Percentiles rank a stretch among this genome's conserved stretches.
phyloP scores from a whole-genome alignment of 2,329 filamentous ascomycete genomes.

The Ascochyta lentis region DNA sequence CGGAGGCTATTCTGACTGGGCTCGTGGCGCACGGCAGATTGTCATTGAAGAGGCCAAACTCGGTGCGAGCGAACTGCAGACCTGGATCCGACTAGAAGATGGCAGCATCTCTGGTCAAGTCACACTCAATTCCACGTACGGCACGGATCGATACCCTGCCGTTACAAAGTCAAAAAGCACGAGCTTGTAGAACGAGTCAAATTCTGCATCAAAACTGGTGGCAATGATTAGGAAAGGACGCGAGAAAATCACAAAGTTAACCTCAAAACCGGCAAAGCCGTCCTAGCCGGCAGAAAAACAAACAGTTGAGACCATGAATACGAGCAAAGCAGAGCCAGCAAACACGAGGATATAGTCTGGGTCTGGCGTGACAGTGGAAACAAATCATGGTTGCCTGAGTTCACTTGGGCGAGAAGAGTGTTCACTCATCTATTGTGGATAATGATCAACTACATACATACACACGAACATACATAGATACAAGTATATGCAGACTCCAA shows the following conservation, averaged over 20 bases:
- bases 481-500: too few relatives aligned
- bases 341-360: too few relatives aligned
- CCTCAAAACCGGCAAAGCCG: background rate
- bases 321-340: too few relatives aligned
- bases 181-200: slow-evolving; percentile 1
- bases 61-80: slow-evolving; percentile 55
- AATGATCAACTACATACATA: too few relatives aligned
- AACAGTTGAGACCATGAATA: too few relatives aligned
- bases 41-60: slow-evolving; percentile 55
- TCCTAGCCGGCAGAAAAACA: background rate
- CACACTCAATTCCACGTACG: slow-evolving; percentile 66
- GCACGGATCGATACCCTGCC: slow-evolving; percentile 60
- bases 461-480: too few relatives aligned
- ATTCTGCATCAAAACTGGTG: background rate
- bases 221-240: background rate
- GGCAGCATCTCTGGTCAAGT: slow-evolving; percentile 60
- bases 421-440: too few relatives aligned
- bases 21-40: slow-evolving; percentile 66
- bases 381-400: too few relatives aligned
- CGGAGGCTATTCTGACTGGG: slow-evolving; percentile 71
- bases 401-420: too few relatives aligned
- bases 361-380: too few relatives aligned
- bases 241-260: background rate
- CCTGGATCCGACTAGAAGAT: slow-evolving; percentile 68
- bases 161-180: slow-evolving; percentile 17